Evolutionary conservation across 192 early-diverging fungal species (phyloP), one percentile per base, ranked within the genome.

Genomic region (Backusella macrospora): DNA sequence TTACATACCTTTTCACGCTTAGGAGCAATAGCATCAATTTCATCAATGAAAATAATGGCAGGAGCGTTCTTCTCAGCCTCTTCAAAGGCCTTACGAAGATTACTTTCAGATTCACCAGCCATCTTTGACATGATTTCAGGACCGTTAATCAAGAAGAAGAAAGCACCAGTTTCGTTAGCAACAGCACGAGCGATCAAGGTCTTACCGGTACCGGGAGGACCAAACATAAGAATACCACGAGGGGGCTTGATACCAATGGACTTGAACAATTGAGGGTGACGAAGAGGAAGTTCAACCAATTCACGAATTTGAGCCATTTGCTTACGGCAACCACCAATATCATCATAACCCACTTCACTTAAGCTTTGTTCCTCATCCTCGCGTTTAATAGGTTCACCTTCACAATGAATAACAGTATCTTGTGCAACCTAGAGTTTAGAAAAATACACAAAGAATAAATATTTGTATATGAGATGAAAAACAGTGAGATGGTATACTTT

Each of bases 101-200:
- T 99, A 70, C 90, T 92, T 86, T 99, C 98, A 73, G 93, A 95
- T 82, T 99, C 98, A 77, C 98, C 98, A 52, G 98, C 96, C 98
- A 99, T 99, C 86, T 99, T 99, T 77, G 95, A 97, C 97, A 99
- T 99, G 78, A 99, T 99, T 78, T 99, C 97, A 65, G 98, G 98
- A 44, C 97, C 98, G 82, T 99, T 99, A 86, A 99, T 99, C 68
- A 97, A 82, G 88, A 99, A 99, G 89, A 99, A 97, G 92, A 99
- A 99, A 15, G 97, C 98, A 34, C 98, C 98, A 39, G 97, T 99
- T 82, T 99, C 98, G 82, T 99, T 99, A 67, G 98, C 98, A 5
- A 99, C 97, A 6, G 98, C 97, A 73, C 97, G 92, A 6, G 97
- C 97, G 82, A 99, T 96, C 77, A 99, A 86, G 6, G 97, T 99